phyloP scores from a whole-genome alignment of 768 basidiomycete species.

The Ephemerocybe angulata region DNA sequence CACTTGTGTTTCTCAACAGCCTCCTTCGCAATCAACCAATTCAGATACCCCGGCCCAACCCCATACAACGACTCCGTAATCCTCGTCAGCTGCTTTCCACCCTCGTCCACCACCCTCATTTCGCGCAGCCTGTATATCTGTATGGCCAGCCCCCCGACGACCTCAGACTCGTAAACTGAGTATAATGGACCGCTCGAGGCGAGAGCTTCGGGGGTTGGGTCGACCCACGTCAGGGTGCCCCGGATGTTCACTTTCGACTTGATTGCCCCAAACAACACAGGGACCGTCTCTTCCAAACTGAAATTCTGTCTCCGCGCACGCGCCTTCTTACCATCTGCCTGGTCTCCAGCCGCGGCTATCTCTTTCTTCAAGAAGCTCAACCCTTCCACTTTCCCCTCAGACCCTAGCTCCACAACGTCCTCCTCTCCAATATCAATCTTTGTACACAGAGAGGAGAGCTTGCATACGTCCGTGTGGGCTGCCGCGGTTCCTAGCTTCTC shows the following conservation, averaged over 20 bases:
- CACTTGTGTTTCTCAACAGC: constrained; percentile 1
- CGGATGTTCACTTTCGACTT: constrained; percentile 22
- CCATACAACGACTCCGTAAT: constrained; percentile 31
- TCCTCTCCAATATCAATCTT: constrained; percentile 22
- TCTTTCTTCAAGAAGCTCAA: constrained; percentile 9
- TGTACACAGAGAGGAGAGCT: constrained; percentile 27
- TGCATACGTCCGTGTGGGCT: constrained; percentile 32
- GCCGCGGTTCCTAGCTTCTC: constrained; percentile 23
- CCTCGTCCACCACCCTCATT: constrained; percentile 24
- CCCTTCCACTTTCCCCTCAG: constrained; percentile 11
- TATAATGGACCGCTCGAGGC: constrained; percentile 10
- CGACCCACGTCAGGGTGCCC: constrained; percentile 33
- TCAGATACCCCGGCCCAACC: neutral
- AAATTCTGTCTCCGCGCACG: constrained; percentile 25
- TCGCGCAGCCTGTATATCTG: constrained; percentile 29
- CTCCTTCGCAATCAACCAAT: neutral
- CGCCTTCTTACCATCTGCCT: constrained; percentile 9
- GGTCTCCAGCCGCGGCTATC: neutral
- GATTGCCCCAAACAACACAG: constrained; percentile 28
- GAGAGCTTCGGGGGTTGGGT: constrained; percentile 13
- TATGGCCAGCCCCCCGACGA: constrained; percentile 16
- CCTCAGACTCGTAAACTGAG: constrained; percentile 29
- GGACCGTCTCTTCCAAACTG: constrained; percentile 28
- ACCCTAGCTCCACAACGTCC: constrained; percentile 21
- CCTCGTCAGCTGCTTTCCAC: constrained; percentile 20